These are phyloP conservation scores for Bullera alba DNA, from an alignment of 768 basidiomycete genomes.

Conservation along the genomic window DNA sequence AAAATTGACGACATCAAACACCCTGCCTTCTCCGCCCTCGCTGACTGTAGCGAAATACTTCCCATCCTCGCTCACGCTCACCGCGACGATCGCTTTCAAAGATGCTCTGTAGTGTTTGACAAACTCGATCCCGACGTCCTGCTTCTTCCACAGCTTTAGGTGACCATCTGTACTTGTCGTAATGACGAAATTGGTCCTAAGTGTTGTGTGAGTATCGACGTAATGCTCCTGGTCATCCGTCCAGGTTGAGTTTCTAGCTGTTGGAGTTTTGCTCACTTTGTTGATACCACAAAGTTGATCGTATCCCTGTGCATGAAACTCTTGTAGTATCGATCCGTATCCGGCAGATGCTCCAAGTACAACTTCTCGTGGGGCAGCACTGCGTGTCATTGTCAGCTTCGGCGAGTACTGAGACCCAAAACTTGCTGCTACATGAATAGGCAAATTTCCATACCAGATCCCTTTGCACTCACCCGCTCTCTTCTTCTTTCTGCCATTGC, in stretches of 20 bases:
- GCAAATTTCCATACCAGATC: background rate
- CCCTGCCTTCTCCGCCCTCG: conserved; percentile 84
- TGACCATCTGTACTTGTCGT: conserved; percentile 94
- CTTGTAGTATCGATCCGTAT: conserved; percentile 88
- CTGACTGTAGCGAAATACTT: conserved; percentile 84
- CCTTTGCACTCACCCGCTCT: conserved; percentile 33
- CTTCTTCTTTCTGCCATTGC: conserved; percentile 35
- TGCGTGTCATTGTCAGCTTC: conserved; percentile 42
- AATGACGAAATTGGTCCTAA: conserved; percentile 82
- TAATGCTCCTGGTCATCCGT: background rate
- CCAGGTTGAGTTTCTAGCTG: no score
- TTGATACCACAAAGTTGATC: conserved; percentile 80
- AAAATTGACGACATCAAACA: conserved; percentile 97
- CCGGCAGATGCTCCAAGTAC: conserved; percentile 85
- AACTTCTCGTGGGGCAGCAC: conserved; percentile 89
- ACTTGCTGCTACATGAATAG: background rate
- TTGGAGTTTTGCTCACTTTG: conserved; percentile 59
- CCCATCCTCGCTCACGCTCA: conserved; percentile 85
- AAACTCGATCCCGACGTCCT: conserved; percentile 89
- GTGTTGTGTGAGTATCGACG: background rate
- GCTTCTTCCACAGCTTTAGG: conserved; percentile 99
- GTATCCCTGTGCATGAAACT: conserved; percentile 97
- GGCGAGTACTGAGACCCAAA: background rate
- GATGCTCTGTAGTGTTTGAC: conserved; percentile 98
- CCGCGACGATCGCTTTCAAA: conserved; percentile 64